A percentile compares a stretch with the other conserved stretches of the same genome.
Conservation (phyloP, 2,329 filamentous ascomycete species). For the Penicillium sp. region DNA sequence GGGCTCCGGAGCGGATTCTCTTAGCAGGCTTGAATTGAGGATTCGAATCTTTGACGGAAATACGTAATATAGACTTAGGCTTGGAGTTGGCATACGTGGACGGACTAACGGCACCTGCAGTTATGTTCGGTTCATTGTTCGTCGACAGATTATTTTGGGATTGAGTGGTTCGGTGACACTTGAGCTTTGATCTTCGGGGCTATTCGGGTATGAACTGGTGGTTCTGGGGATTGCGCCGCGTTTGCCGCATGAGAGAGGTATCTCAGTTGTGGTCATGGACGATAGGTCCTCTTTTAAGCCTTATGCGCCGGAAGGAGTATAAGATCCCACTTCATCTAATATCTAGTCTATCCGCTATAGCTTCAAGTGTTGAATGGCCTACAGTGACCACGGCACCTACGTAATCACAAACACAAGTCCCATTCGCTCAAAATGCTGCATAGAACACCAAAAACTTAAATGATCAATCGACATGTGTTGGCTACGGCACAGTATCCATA, state of each 20-base stretch:
- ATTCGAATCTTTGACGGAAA: too few species aligned
- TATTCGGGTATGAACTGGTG: neutral
- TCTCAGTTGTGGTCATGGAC: neutral
- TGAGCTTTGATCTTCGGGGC: neutral
- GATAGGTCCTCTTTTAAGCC: neutral
- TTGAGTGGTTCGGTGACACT: too few species aligned
- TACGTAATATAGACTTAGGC: neutral
- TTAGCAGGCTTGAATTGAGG: neutral
- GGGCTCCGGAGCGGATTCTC: neutral
- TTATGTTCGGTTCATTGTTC: neutral
- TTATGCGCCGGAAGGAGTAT: neutral
- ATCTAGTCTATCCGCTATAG: neutral
- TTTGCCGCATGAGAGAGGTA: neutral
- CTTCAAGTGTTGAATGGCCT: neutral
- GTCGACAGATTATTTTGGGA: neutral
- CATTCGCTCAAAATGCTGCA: too few species aligned
- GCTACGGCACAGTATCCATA: neutral
- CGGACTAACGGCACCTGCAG: neutral
- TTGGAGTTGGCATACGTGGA: neutral
- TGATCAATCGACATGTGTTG: neutral
- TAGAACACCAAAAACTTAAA: neutral
- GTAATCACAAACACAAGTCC: neutral
- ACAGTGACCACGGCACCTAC: neutral
- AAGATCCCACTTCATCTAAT: neutral
- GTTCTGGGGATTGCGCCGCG: neutral